Base-by-base conservation (phyloP, 2,329 filamentous ascomycete species). In the Albifimbria verrucaria region DNA sequence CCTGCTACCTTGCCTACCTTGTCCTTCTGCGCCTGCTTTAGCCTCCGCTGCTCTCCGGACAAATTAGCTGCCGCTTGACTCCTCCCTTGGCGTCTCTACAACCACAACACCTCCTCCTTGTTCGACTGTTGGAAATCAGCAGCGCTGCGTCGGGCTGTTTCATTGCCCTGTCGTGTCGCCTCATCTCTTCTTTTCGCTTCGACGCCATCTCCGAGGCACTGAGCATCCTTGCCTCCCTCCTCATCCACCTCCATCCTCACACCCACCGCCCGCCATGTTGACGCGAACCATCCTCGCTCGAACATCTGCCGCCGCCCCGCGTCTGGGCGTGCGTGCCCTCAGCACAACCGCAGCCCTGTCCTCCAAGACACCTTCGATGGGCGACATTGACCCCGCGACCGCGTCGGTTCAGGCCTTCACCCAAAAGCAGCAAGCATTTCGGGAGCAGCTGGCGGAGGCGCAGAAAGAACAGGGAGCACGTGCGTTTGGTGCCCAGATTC, bases 391-490 rank as follows among this genome's bases (percentile, higher is more conserved):
- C 79, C 71, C 74, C 18, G 68, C 71, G 45, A 83, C 87, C 48
- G 78, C 89, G 57, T 83, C 84, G 57, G 86, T 89, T 59, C 79
- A 86, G 50, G 78, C 81, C 52, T 99, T 97, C 80, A 90, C 89
- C 69, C 76, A 80, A 65, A 90, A 88, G 72, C 92, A 96, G 77
- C 88, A 87, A 72, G 81, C 86, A 66, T 97, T 97, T 76, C 89
- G 94, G 69, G 86, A 92, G 72, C 84, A 89, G 70, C 77, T 96
- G 65, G 82, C 86, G 64, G 82, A 87, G 73, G 86, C 85, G 69
- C 86, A 89, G 74, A 89, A 87, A 77, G 89, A 89, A 75, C 84
- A 88, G 78, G 87, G 90, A 86, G 89, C 92, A 81, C 92, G 92
- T 96, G 77, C 74, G 79, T 80, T 74, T 62, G 67, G 67, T 66